Conservation (phyloP, 2,329 filamentous ascomycete genomes). For the Fusarium equiseti region DNA sequence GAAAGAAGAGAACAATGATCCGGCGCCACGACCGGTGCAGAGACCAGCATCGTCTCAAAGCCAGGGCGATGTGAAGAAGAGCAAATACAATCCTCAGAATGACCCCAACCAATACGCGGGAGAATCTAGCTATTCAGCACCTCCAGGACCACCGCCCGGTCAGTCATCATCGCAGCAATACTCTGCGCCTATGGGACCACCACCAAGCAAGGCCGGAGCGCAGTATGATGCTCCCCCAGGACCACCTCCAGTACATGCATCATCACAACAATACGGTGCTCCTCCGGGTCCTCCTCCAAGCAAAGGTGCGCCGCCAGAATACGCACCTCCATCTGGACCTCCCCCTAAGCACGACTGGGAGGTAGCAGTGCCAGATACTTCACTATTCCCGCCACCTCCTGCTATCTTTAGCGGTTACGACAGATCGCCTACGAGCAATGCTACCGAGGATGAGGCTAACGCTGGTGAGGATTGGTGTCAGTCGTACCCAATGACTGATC, state of each 20-base stretch:
- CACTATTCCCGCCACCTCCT: conserved; percentile 79
- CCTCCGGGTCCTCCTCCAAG: conserved; percentile 51
- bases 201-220: conserved; percentile 5
- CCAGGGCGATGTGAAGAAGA: conserved; percentile 48
- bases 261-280: conserved; percentile 23
- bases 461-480: conserved; percentile 75
- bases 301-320: conserved; percentile 36
- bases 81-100: conserved; percentile 44
- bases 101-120: conserved; percentile 36
- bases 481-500: conserved; percentile 67
- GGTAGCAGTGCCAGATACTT: conserved; percentile 76
- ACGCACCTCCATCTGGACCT: conserved; percentile 52
- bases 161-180: conserved; percentile 25
- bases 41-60: conserved; percentile 45
- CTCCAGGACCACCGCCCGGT: conserved; percentile 50
- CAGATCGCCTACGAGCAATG: conserved; percentile 76
- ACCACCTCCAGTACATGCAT: conserved; percentile 15
- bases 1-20: conserved; percentile 55
- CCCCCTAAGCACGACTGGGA: conserved; percentile 75
- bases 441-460: conserved; percentile 71
- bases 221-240: conserved; percentile 47
- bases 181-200: conserved; percentile 25
- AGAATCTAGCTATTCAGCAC: conserved; percentile 40
- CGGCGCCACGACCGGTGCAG: conserved; percentile 56
- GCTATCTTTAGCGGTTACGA: conserved; percentile 73